phyloP scores from a whole-genome alignment of 306 rosid species.

The Cucumis hystrix region DNA sequence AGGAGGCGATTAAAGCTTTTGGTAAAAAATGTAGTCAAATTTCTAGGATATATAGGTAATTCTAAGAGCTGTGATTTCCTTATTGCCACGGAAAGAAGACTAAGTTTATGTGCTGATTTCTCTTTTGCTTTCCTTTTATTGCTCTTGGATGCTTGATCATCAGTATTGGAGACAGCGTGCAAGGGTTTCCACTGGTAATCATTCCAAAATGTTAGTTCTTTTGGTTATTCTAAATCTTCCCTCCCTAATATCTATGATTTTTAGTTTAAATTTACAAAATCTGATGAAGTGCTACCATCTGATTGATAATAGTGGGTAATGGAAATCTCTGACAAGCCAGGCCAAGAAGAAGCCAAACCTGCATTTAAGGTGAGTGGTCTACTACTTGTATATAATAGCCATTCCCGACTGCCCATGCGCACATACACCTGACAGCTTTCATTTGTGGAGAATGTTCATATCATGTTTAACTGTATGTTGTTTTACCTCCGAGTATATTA shows the following conservation, averaged over 20 bases:
- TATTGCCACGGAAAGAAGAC: not conserved
- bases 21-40: slow-evolving; percentile 62
- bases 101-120: not conserved
- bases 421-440: not conserved
- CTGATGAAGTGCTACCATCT: not conserved
- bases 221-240: not conserved
- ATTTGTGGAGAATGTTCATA: no score
- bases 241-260: not conserved
- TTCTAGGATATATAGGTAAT: slow-evolving; percentile 90
- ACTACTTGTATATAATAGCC: not conserved
- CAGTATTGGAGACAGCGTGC: slow-evolving; percentile 89
- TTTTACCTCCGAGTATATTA: not conserved
- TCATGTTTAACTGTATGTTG: not conserved
- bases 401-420: not conserved
- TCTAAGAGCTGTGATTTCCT: slow-evolving; percentile 13
- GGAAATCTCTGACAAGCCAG: slow-evolving; percentile 95
- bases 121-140: slow-evolving; percentile 32
- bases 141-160: slow-evolving; percentile 41
- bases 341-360: slow-evolving; percentile 77
- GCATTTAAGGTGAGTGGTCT: slow-evolving; percentile 75
- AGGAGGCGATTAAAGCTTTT: slow-evolving; percentile 43
- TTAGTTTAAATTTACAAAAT: not conserved
- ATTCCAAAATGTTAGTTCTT: slow-evolving; percentile 12
- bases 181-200: slow-evolving; percentile 87
- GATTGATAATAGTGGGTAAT: slow-evolving; percentile 64